Conservation (phyloP, 2,329 filamentous ascomycete genomes). For the Samsoniella hepiali region DNA sequence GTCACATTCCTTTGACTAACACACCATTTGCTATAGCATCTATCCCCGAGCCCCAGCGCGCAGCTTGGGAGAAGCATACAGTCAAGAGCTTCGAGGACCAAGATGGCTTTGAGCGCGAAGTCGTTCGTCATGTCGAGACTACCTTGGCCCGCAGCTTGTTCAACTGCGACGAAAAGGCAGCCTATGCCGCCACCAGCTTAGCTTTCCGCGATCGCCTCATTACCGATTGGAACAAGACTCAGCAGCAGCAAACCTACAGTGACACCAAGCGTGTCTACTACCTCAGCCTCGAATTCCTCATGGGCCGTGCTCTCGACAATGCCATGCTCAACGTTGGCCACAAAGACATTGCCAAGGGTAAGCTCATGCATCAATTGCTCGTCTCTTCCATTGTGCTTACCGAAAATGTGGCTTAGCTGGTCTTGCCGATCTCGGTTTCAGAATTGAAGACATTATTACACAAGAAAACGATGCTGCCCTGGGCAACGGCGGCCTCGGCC, state of each 20-base stretch:
- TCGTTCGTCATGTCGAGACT: slow-evolving; percentile 93
- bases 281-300: slow-evolving; percentile 93
- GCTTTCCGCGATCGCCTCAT: slow-evolving; percentile 92
- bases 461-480: slow-evolving; percentile 96
- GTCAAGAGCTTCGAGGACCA: slow-evolving; percentile 69
- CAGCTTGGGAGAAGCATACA: slow-evolving; percentile 66
- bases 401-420: slow-evolving; percentile 59
- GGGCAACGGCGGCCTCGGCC: slow-evolving; percentile 91
- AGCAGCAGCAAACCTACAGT: slow-evolving; percentile 87
- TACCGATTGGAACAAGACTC: slow-evolving; percentile 96
- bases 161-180: slow-evolving; percentile 95
- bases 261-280: slow-evolving; percentile 97
- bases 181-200: slow-evolving; percentile 85
- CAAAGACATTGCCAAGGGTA: slow-evolving; percentile 80
- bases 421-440: slow-evolving; percentile 85
- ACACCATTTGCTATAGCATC: slow-evolving; percentile 46
- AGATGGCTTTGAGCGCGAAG: slow-evolving; percentile 81
- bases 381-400: slow-evolving; percentile 14
- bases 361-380: slow-evolving; percentile 1
- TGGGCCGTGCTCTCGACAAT: slow-evolving; percentile 96
- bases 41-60: slow-evolving; percentile 85
- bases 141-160: slow-evolving; percentile 93
- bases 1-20: slow-evolving; percentile 17
- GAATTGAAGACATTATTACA: slow-evolving; percentile 89
- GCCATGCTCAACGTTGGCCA: slow-evolving; percentile 94